Percentiles rank a stretch among this genome's conserved stretches.
Evolutionary conservation across 148 eudicot species (phyloP).

Genomic region (Polygonum aviculare): DNA sequence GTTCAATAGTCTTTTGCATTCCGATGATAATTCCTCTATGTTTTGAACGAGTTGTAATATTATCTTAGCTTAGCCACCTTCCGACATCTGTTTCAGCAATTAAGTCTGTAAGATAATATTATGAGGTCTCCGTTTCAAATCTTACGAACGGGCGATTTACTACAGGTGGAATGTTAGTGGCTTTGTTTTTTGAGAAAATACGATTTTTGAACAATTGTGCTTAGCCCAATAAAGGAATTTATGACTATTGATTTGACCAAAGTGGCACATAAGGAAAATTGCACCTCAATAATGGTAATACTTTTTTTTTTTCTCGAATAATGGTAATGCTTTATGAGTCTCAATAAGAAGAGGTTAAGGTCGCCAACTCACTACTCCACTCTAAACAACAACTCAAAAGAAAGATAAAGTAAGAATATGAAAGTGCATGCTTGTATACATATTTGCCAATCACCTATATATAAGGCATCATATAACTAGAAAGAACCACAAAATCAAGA

Average conservation of each 20-base stretch:
- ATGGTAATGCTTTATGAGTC: not conserved
- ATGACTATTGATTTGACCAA: not conserved
- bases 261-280: not conserved
- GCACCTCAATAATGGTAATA: not conserved
- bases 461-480: not conserved
- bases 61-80: not conserved
- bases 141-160: too few relatives aligned
- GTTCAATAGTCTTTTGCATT: slow-evolving; percentile 15
- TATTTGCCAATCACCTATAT: not conserved
- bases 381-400: not conserved
- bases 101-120: too few relatives aligned
- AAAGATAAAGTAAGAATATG: not conserved
- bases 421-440: not conserved
- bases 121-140: too few relatives aligned
- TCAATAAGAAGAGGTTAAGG: not conserved
- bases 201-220: too few relatives aligned
- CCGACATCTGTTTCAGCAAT: too few relatives aligned
- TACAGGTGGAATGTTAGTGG: too few relatives aligned
- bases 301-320: too few relatives aligned
- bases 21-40: not conserved
- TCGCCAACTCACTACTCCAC: not conserved
- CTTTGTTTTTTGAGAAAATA: too few relatives aligned
- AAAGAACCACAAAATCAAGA: not conserved
- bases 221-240: too few relatives aligned
- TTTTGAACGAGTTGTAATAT: not conserved